Base-by-base conservation (phyloP, 1,139 yeast species). In the Sugiyamaella sp. region DNA sequence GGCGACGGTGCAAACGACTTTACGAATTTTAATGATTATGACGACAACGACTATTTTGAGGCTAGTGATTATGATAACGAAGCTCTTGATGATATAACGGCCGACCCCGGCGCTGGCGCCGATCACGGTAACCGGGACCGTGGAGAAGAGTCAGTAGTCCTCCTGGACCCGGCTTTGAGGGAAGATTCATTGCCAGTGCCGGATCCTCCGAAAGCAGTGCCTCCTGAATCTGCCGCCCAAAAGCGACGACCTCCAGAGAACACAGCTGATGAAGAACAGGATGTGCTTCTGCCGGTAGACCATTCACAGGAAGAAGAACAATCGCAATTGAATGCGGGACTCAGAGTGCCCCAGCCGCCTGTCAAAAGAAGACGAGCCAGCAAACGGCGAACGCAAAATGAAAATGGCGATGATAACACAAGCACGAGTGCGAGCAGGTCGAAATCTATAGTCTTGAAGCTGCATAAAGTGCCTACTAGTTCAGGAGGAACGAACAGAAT, bases 401-500 rank as follows among this genome's bases (percentile, higher is more conserved):
- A 38, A 29, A 19, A n/a, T 16, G 50, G 43, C 16, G 27, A 22
- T 12, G 42, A 35, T 22, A 49, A 46, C 16, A 33, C 35, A 29
- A 43, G 29, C 27, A 35, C 14, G 19, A 27, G 22, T 14, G 20
- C 2, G 44, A 14, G 52, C 24, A 22, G 32, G 51, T 22, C 41
- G 35, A 44, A 44, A 21, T 44, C 48, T 17, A 52, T 53, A 25
- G 49, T 51, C 19, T 41, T 54, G 8, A 44, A 52, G 16, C 46
- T 57, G 22, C 57, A 60, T 19, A 60, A 61, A 39, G 53, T 60
- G 8, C 60, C 61, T 3, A 38, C 51, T 2, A 48, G 53, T 14
- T 42, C 52, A 12, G 60, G 63, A 12, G 63, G 65, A 4, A 59
- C 60, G n/a, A 57, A 56, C 33, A 52, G 54, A 20, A 52, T 64